Base-by-base conservation (phyloP, 306 rosid genomes). In the Lablab purpureus region DNA sequence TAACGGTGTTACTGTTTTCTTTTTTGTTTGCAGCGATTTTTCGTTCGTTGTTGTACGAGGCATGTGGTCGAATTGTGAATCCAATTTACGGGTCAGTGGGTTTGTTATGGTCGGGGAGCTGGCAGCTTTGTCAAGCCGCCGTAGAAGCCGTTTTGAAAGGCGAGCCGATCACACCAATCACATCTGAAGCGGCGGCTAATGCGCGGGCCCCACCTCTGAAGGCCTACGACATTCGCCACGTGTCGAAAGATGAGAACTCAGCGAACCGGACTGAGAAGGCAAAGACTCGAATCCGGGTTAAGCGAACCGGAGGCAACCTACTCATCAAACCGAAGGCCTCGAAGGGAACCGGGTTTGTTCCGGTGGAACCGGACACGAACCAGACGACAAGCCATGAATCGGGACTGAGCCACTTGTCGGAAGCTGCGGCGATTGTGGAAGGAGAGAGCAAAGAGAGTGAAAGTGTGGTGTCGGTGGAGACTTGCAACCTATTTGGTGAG, bases 71-170 rank as follows among this genome's bases (percentile, higher is more conserved):
- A 75, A 91, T 95, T 12, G 90, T 93, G 58, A 95, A 95, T 84
- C 99, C 99, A 56, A 90, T 95, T 62, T 93, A 93, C 28, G 99
- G 99, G 0, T 93, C 99, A 0, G 99, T 93, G 3, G 99, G 98
- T 60, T 75, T 95, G 78, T 60, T 95, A 71, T 95, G 99, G 99
- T 95, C 99, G 0, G 98, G 99, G 3, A 89, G 91, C 67, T 95
- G 99, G 99, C 98, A 91, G 73, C 93, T 90, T 0, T 95, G 99
- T 73, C 97, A 95, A 46, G 80, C 86, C 55, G 99, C 99, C 1
- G 99, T 95, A 7, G 99, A 95, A 72, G 90, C 96, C n/a, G 96
- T 95, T 45, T 88, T 95, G 23, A 87, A 89, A n/a, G 99, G 99
- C 0, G 83, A 67, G 22, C 92, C 96, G 58, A 89, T 95, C 73